These are phyloP conservation scores for Sphenostylis stenocarpa DNA, from an alignment of 306 rosid species.

Conservation along the genomic window DNA sequence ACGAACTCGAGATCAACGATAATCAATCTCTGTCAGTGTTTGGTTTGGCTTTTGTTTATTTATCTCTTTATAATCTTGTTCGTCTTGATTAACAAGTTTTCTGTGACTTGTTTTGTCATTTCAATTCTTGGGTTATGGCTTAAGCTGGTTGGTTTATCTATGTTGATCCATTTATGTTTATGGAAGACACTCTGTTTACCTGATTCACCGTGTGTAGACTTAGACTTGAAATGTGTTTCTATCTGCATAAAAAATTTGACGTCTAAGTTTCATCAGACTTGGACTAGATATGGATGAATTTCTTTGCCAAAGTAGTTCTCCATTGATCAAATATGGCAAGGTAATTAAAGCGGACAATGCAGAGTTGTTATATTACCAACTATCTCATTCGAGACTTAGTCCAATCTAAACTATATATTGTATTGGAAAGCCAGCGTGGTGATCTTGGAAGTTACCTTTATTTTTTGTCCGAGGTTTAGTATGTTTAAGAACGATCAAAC, in stretches of 20 bases:
- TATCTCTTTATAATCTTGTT: neutral
- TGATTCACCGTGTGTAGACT: no score
- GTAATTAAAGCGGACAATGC: neutral
- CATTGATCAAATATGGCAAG: neutral
- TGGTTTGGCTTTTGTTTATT: conserved; percentile 7
- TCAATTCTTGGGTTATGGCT: neutral
- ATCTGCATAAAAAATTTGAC: neutral
- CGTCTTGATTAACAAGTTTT: conserved; percentile 13
- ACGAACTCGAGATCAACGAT: neutral
- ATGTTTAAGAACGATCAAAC: neutral
- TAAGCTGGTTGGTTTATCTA: neutral
- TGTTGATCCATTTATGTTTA: neutral
- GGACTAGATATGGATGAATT: neutral
- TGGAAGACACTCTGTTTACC: neutral
- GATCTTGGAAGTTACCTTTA: neutral
- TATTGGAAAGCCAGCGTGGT: neutral
- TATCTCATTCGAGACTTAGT: no score
- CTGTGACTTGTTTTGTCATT: neutral
- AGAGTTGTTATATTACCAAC: neutral
- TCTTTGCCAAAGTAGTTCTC: neutral
- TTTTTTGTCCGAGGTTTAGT: neutral
- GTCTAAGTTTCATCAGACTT: neutral
- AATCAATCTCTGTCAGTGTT: neutral
- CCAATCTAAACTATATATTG: neutral
- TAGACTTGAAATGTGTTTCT: neutral